These are phyloP conservation scores for Silene coronaria DNA, from an alignment of 179 eudicot genomes.

Conservation along the genomic window DNA sequence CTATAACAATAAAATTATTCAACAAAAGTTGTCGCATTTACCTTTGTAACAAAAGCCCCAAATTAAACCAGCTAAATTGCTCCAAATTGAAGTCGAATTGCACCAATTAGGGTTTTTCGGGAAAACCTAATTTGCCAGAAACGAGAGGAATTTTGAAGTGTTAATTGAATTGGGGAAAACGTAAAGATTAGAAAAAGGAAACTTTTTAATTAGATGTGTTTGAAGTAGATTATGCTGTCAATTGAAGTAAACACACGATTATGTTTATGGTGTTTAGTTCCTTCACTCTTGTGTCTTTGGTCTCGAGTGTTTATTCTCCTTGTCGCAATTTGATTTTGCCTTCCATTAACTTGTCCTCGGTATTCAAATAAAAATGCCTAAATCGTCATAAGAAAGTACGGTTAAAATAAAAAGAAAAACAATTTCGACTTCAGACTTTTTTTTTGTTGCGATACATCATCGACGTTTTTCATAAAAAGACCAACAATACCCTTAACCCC, in stretches of 20 bases:
- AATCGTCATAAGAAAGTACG: too few relatives aligned
- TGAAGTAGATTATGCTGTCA: background rate
- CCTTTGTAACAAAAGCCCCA: conserved; percentile 18
- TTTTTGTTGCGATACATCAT: too few relatives aligned
- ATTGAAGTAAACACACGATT: background rate
- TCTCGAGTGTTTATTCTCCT: conserved; percentile 12
- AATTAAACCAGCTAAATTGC: background rate
- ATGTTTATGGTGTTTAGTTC: background rate
- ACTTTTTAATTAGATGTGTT: background rate
- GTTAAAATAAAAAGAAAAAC: too few relatives aligned
- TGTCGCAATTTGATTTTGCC: background rate
- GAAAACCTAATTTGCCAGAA: conserved; percentile 19
- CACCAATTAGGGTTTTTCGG: conserved; percentile 24
- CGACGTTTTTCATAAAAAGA: too few relatives aligned
- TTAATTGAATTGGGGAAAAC: conserved; percentile 11
- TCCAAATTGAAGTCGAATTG: conserved; percentile 11
- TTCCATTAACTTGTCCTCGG: too few relatives aligned
- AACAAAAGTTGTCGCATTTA: background rate
- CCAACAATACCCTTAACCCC: too few relatives aligned
- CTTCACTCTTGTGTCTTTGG: conserved; percentile 10
- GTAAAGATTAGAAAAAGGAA: background rate
- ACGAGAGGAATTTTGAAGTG: background rate
- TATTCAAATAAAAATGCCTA: too few relatives aligned
- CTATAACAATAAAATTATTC: conserved; percentile 11
- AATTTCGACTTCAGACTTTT: too few relatives aligned